Conservation (phyloP, 371 early-diverging fungal species). For the Actinomortierella wolfii region DNA sequence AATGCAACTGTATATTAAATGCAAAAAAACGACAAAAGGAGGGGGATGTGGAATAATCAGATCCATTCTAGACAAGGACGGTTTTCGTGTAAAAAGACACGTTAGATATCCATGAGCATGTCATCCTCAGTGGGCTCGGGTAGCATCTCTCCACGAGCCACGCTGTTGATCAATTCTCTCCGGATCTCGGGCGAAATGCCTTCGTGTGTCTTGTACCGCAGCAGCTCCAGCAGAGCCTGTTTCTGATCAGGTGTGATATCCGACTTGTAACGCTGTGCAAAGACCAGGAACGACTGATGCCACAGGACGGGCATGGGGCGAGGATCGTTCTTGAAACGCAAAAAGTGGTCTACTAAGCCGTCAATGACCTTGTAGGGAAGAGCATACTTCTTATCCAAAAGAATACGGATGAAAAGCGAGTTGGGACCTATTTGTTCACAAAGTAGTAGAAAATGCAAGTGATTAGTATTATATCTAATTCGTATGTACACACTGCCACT, state of each 20-base stretch:
- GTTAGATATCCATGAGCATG: constrained; percentile 47
- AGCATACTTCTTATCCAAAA: constrained; percentile 98
- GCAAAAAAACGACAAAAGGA: no score
- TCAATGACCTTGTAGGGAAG: constrained; percentile 97
- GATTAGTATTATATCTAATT: no score
- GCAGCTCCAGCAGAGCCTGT: constrained; percentile 83
- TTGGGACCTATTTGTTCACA: constrained; percentile 58
- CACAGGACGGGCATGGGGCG: constrained; percentile 95
- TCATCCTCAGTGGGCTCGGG: constrained; percentile 43
- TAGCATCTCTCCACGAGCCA: constrained; percentile 66
- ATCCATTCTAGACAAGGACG: no score
- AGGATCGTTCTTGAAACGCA: constrained; percentile 83
- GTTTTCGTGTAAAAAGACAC: no score
- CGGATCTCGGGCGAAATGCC: constrained; percentile 92
- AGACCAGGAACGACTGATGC: constrained; percentile 95
- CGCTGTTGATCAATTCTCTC: constrained; percentile 78
- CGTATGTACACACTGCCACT: no score
- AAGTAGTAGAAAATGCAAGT: constrained; percentile 9
- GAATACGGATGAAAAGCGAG: constrained; percentile 90
- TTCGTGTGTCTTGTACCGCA: constrained; percentile 79
- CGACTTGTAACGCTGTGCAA: constrained; percentile 96
- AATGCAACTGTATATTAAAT: no score
- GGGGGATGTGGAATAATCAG: no score
- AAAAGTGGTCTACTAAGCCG: constrained; percentile 92
- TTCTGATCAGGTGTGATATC: constrained; percentile 95